Evolutionary conservation across 352 stramenopile genomes (phyloP), one percentile per base, ranked within the genome.

Genomic region (Blastocystis sp.): DNA sequence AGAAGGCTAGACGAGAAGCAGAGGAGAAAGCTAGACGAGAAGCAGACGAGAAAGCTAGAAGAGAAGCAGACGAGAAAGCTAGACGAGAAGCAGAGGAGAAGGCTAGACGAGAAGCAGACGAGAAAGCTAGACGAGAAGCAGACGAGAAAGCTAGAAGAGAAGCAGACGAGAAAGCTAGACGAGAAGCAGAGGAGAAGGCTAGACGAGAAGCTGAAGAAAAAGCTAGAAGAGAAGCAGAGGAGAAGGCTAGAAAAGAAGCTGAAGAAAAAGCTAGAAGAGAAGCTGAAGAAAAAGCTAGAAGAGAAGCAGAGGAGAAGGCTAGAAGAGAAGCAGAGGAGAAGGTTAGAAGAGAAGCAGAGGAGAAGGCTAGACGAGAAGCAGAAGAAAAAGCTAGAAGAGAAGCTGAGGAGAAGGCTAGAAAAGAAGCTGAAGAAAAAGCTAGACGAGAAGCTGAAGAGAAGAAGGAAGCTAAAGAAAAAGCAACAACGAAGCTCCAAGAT

Each of bases 371-470:
- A 1, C n/a, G 32, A 63, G 53, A 4, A 63, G 53, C 53, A 1
- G 53, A 63, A 4, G 53, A 63, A 1, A 63, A 3, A 63, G 0
- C 2, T 34, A 63, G 32, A 1, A 63, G 2, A 63, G 53, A 63
- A 63, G 53, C 53, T 27, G 53, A 63, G 32, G 53, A 63, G 27
- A 63, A 34, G 27, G 16, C 8, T 34, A 63, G 32, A 24, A 63
- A 63, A 34, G 53, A 63, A 63, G 53, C 53, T 4, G 53, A 63
- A 63, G 53, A 63, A 24, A 63, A 4, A 63, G 53, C 61, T 46
- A 44, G 38, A 36, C n/a, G 38, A 46, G 61, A 72, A 72, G 61
- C 61, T 72, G 61, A 72, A 72, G 61, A 72, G 3, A 72, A 46
- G 3, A 46, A 49, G 21, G 36, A 46, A 79, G 48, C 56, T 24